These are phyloP conservation scores for Aegilops tauschii DNA, from an alignment of 176 grass and related monocot species.

Conservation along the genomic window DNA sequence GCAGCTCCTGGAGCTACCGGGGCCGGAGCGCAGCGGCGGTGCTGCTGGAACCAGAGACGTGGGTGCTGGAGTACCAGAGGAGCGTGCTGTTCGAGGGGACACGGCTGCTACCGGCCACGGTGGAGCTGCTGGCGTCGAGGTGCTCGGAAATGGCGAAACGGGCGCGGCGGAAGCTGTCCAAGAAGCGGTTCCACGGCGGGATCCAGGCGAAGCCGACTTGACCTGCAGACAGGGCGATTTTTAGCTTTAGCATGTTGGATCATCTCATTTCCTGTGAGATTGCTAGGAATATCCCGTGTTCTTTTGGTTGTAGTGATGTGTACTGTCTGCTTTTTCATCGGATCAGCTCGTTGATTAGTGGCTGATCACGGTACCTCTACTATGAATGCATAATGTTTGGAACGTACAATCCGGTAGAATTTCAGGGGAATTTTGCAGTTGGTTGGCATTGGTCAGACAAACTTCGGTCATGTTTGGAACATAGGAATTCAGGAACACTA, in stretches of 20 bases:
- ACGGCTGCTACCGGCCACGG: slow-evolving; percentile 52
- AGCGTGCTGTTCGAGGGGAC: slow-evolving; percentile 62
- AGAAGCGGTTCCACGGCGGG: slow-evolving; percentile 22
- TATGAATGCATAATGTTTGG: not conserved
- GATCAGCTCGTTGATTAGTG: not conserved
- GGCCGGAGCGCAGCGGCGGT: slow-evolving; percentile 42
- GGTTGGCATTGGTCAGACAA: not conserved
- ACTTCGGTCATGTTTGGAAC: not conserved
- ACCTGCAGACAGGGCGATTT: not conserved
- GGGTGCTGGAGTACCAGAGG: slow-evolving; percentile 82
- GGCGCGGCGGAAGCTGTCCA: slow-evolving; percentile 16
- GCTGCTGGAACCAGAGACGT: slow-evolving; percentile 62
- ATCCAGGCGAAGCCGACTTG: slow-evolving; percentile 42
- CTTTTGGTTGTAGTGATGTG: not conserved
- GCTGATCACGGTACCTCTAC: not conserved
- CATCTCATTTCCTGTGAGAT: slow-evolving; percentile 80
- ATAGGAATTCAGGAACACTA: not conserved
- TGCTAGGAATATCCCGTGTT: not conserved
- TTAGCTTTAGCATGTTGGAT: not conserved
- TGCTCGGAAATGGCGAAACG: slow-evolving; percentile 30
- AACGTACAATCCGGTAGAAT: not conserved
- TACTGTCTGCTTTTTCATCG: not conserved
- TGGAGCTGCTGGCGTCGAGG: slow-evolving; percentile 46
- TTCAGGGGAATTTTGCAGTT: not conserved
- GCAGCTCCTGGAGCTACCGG: slow-evolving; percentile 60